Evolutionary conservation across 805 yeast species (phyloP).

Genomic region (Starmerella gropengiesseri): DNA sequence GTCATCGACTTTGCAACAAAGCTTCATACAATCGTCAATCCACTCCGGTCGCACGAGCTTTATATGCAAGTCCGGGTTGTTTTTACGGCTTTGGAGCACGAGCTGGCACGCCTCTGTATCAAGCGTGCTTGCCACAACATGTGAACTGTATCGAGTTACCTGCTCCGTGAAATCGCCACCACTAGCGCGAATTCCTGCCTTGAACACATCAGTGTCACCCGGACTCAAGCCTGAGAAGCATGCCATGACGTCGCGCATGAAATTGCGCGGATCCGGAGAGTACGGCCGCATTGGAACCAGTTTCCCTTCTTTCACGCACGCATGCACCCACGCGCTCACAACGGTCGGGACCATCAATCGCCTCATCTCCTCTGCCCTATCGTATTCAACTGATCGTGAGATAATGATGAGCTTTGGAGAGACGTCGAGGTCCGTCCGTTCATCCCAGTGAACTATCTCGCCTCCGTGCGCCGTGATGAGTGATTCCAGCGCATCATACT

Average conservation of each 20-base stretch:
- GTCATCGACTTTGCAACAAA: constrained; percentile 43
- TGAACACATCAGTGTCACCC: constrained; percentile 55
- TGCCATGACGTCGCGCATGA: constrained; percentile 47
- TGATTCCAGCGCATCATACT: constrained; percentile 12
- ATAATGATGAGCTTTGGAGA: constrained; percentile 34
- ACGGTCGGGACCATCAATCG: constrained; percentile 56
- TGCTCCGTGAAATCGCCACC: constrained; percentile 66
- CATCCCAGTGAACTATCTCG: constrained; percentile 23
- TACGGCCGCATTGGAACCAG: constrained; percentile 45
- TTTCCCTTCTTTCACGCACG: constrained; percentile 35
- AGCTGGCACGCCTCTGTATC: constrained; percentile 48
- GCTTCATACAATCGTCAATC: constrained; percentile 59
- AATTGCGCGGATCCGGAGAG: constrained; percentile 60
- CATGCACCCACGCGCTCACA: constrained; percentile 48
- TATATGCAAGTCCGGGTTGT: constrained; percentile 26
- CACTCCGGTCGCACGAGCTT: constrained; percentile 61
- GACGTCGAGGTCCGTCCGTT: constrained; percentile 28
- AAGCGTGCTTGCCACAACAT: constrained; percentile 49
- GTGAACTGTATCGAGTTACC: constrained; percentile 65
- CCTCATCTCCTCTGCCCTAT: constrained; percentile 39
- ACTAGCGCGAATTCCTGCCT: constrained; percentile 55
- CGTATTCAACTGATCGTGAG: constrained; percentile 42
- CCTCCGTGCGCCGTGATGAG: constrained; percentile 21
- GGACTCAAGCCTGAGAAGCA: constrained; percentile 48
- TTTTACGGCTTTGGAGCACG: constrained; percentile 32